phyloP scores from a whole-genome alignment of 2,329 filamentous ascomycete species.

The Penicillium sp. region DNA sequence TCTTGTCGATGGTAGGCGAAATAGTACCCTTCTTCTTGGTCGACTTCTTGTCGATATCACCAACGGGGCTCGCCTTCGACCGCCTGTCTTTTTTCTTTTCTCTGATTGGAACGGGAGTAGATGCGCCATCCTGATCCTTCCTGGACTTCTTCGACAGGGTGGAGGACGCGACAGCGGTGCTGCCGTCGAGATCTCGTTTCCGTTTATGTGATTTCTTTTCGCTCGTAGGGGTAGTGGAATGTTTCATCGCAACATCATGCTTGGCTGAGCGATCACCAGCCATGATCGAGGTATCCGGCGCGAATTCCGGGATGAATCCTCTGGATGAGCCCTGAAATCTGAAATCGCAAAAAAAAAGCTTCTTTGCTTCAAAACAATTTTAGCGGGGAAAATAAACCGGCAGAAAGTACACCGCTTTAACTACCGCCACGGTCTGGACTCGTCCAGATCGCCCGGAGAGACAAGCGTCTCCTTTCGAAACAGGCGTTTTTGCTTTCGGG shows the following conservation, averaged over 20 bases:
- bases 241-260: slow-evolving; percentile 48
- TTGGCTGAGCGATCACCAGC: slow-evolving; percentile 52
- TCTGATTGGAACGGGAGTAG: slow-evolving; percentile 32
- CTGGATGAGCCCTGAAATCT: neutral
- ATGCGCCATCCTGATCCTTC: slow-evolving; percentile 29
- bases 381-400: slow-evolving; percentile 33
- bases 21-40: slow-evolving; percentile 35
- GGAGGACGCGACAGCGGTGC: slow-evolving; percentile 26
- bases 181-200: slow-evolving; percentile 38
- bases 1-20: slow-evolving; percentile 33
- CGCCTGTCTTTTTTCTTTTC: slow-evolving; percentile 35
- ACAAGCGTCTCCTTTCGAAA: slow-evolving; percentile 14
- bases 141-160: slow-evolving; percentile 46
- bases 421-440: slow-evolving; percentile 27
- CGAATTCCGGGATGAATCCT: neutral
- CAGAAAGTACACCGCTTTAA: slow-evolving; percentile 30
- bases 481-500: neutral
- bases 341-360: slow-evolving; percentile 18
- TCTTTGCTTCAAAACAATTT: slow-evolving; percentile 24
- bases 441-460: slow-evolving; percentile 14
- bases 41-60: slow-evolving; percentile 40
- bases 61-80: slow-evolving; percentile 27
- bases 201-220: slow-evolving; percentile 37
- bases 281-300: slow-evolving; percentile 41
- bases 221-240: slow-evolving; percentile 24